Evolutionary conservation across 139 green algal species (phyloP).

Genomic region (Chlorokybus atmophyticus): DNA sequence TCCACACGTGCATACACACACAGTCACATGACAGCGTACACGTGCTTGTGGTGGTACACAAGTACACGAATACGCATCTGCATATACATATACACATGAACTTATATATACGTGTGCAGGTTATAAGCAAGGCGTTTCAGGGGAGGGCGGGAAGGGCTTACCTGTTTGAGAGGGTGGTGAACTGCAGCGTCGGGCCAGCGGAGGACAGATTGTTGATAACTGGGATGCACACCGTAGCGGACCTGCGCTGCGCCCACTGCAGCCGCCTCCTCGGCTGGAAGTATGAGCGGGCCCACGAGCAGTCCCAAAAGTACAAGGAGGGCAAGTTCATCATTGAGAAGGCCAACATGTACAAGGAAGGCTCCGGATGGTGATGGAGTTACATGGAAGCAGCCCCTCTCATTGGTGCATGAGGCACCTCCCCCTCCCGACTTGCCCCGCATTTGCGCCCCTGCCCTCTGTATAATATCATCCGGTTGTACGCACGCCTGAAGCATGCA

Average conservation of each 20-base stretch:
- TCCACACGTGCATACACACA: no score
- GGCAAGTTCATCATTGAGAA: constrained; percentile 56
- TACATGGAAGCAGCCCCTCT: no score
- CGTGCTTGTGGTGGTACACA: no score
- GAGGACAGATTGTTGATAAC: constrained; percentile 49
- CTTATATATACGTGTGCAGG: no score
- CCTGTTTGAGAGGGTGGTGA: constrained; percentile 45
- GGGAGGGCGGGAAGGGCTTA: constrained; percentile 41
- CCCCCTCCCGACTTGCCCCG: no score
- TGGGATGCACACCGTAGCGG: constrained; percentile 44
- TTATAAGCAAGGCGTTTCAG: constrained; percentile 42
- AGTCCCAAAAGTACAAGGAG: constrained; percentile 57
- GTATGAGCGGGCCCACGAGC: constrained; percentile 43
- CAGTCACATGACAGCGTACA: no score
- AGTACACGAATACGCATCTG: no score
- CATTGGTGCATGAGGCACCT: no score
- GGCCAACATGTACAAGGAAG: constrained; percentile 27
- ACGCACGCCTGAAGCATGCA: no score
- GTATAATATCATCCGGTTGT: no score
- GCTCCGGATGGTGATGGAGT: constrained; percentile 12
- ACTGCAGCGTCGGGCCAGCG: constrained; percentile 33
- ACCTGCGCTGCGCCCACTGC: constrained; percentile 46
- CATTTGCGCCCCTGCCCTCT: no score
- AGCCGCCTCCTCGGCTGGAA: constrained; percentile 48
- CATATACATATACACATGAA: no score